Conservation (phyloP, 139 green algal species). For the Astrephomene gubernaculifera region DNA sequence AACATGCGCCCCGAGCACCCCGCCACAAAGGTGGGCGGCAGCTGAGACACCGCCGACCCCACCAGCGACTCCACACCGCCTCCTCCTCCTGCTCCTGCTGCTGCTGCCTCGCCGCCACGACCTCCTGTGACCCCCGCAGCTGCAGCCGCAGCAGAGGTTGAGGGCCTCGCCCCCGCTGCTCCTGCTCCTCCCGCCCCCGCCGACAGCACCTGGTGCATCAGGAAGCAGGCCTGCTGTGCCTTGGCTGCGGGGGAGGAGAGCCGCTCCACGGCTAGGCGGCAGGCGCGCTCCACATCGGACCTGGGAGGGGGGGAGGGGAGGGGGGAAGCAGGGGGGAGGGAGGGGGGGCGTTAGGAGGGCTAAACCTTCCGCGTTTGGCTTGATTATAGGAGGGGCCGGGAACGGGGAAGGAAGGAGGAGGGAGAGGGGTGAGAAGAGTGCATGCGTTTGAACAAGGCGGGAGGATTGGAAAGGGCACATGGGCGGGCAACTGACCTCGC, state of each 20-base stretch:
- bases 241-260: slow-evolving; percentile 14
- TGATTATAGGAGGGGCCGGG: too few species aligned
- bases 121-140: not conserved
- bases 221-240: slow-evolving; percentile 33
- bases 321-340: not conserved
- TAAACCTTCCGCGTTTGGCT: not conserved
- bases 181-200: not conserved
- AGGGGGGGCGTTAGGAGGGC: not conserved
- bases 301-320: not conserved
- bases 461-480: not conserved
- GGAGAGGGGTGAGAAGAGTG: not conserved
- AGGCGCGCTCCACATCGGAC: slow-evolving; percentile 33
- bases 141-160: too few species aligned
- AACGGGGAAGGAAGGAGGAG: not conserved
- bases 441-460: not conserved
- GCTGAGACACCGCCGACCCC: slow-evolving; percentile 22
- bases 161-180: too few species aligned
- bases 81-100: not conserved
- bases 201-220: slow-evolving; percentile 17
- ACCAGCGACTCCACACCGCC: slow-evolving; percentile 28
- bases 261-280: slow-evolving; percentile 29
- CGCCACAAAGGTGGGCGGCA: slow-evolving; percentile 45
- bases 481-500: not conserved
- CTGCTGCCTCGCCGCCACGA: not conserved
- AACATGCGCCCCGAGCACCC: slow-evolving; percentile 36